These are phyloP conservation scores for Lagenidium sp. DNA, from an alignment of 352 stramenopile species.

Conservation along the genomic window DNA sequence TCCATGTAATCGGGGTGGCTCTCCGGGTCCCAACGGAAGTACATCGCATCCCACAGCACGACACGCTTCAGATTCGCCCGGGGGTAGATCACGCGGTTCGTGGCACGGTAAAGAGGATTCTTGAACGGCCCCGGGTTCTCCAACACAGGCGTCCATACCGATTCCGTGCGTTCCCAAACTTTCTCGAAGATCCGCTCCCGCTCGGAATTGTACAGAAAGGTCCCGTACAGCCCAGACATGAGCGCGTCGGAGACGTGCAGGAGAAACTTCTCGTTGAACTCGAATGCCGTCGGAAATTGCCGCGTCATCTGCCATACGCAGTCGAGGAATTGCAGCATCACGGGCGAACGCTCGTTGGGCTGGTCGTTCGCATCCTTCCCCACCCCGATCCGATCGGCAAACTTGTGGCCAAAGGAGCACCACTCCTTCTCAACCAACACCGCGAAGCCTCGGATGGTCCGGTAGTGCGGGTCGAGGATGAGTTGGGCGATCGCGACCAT, in stretches of 20 bases:
- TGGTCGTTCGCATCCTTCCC: slow-evolving; percentile 73
- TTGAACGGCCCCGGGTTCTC: slow-evolving; percentile 54
- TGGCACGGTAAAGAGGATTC: slow-evolving; percentile 70
- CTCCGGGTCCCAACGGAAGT: slow-evolving; percentile 80
- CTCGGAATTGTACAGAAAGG: slow-evolving; percentile 83
- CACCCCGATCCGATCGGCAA: slow-evolving; percentile 74
- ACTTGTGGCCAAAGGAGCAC: slow-evolving; percentile 89
- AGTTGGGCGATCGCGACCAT: slow-evolving; percentile 72
- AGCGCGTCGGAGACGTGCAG: slow-evolving; percentile 71
- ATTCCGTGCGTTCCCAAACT: slow-evolving; percentile 81
- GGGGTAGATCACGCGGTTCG: slow-evolving; percentile 75
- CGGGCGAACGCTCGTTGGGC: slow-evolving; percentile 73
- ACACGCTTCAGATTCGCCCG: slow-evolving; percentile 83
- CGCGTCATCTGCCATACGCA: slow-evolving; percentile 85
- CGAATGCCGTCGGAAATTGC: slow-evolving; percentile 83
- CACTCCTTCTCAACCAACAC: slow-evolving; percentile 83
- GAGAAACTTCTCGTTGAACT: slow-evolving; percentile 86
- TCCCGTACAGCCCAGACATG: slow-evolving; percentile 72
- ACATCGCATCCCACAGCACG: slow-evolving; percentile 81
- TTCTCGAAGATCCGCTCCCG: slow-evolving; percentile 75
- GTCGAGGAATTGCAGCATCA: slow-evolving; percentile 85
- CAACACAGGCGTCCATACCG: slow-evolving; percentile 73
- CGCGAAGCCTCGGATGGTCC: slow-evolving; percentile 76
- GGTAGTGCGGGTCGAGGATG: slow-evolving; percentile 83
- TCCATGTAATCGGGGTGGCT: slow-evolving; percentile 84